Conservation (phyloP, 352 stramenopile species). For the Globisporangium nagaii region DNA sequence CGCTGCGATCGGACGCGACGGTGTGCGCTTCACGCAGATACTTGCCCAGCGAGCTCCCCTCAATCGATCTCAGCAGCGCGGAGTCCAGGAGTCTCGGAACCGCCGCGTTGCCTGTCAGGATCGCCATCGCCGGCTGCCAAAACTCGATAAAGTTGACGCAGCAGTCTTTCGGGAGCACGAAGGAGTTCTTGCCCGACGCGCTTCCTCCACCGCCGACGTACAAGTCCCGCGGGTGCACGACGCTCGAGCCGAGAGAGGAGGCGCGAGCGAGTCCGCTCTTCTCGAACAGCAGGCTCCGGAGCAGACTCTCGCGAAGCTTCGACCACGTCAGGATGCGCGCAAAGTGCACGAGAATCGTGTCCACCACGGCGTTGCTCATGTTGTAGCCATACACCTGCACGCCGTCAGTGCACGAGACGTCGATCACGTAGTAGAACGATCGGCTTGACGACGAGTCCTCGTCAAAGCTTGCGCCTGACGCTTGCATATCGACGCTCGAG, state of each 20-base stretch:
- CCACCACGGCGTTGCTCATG: constrained; percentile 56
- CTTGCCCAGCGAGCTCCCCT: constrained; percentile 40
- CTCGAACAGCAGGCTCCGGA: constrained; percentile 55
- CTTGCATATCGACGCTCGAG: neutral
- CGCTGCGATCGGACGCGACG: constrained; percentile 9
- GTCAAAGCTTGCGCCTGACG: neutral
- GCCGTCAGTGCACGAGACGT: constrained; percentile 53
- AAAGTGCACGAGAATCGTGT: constrained; percentile 45
- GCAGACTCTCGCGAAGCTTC: constrained; percentile 56
- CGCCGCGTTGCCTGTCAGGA: constrained; percentile 34
- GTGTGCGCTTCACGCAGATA: constrained; percentile 59
- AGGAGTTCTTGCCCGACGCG: constrained; percentile 20
- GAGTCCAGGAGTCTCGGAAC: constrained; percentile 47
- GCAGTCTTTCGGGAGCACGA: constrained; percentile 42
- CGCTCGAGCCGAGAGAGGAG: constrained; percentile 34
- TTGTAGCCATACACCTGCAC: constrained; percentile 75
- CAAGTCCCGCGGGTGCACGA: constrained; percentile 62
- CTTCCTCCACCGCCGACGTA: constrained; percentile 28
- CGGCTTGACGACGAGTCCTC: constrained; percentile 20
- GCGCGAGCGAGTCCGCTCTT: constrained; percentile 44
- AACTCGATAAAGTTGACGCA: constrained; percentile 59
- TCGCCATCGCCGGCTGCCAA: constrained; percentile 29
- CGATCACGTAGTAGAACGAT: constrained; percentile 73
- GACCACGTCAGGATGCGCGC: constrained; percentile 66
- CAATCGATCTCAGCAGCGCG: constrained; percentile 31